Percentiles rank a stretch among this genome's conserved stretches.
These are phyloP conservation scores for Petasospora fabianii DNA, from an alignment of 1,139 yeast species.

Conservation along the genomic window DNA sequence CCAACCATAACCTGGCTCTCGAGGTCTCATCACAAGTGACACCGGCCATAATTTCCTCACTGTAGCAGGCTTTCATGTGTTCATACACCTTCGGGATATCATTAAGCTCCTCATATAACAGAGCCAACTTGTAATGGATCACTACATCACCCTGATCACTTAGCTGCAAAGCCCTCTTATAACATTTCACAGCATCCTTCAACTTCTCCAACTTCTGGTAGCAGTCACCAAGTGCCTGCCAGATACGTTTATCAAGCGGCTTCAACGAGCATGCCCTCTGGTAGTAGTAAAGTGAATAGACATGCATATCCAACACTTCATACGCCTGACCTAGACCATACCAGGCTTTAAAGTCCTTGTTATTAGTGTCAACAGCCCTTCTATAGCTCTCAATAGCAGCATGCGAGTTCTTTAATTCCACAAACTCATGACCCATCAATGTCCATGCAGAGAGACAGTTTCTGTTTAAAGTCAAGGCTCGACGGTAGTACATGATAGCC, in stretches of 20 bases:
- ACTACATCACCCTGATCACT: constrained; percentile 41
- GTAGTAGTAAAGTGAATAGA: constrained; percentile 87
- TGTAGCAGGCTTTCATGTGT: constrained; percentile 71
- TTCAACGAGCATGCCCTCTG: constrained; percentile 87
- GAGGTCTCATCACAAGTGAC: constrained; percentile 67
- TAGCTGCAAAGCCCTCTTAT: constrained; percentile 45
- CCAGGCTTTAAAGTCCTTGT: constrained; percentile 95
- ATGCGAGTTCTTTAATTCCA: constrained; percentile 91
- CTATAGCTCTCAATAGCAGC: constrained; percentile 97
- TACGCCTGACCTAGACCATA: constrained; percentile 98
- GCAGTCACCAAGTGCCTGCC: constrained; percentile 94
- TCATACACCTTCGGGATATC: constrained; percentile 52
- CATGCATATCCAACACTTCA: constrained; percentile 93
- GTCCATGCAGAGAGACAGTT: constrained; percentile 95
- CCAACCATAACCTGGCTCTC: constrained; percentile 85
- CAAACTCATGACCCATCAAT: constrained; percentile 97
- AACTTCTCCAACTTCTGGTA: constrained; percentile 71
- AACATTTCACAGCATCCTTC: constrained; percentile 40
- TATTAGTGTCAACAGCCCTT: constrained; percentile 83
- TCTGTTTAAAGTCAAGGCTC: constrained; percentile 81
- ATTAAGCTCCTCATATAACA: constrained; percentile 55
- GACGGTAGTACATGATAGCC: constrained; percentile 86
- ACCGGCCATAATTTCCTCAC: constrained; percentile 64
- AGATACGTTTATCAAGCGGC: constrained; percentile 90
- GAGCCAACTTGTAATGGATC: constrained; percentile 66